Percentiles rank a stretch among this genome's conserved stretches.
phyloP scores from a whole-genome alignment of 2,329 filamentous ascomycete species.

The Chrysoporthe austroafricana region DNA sequence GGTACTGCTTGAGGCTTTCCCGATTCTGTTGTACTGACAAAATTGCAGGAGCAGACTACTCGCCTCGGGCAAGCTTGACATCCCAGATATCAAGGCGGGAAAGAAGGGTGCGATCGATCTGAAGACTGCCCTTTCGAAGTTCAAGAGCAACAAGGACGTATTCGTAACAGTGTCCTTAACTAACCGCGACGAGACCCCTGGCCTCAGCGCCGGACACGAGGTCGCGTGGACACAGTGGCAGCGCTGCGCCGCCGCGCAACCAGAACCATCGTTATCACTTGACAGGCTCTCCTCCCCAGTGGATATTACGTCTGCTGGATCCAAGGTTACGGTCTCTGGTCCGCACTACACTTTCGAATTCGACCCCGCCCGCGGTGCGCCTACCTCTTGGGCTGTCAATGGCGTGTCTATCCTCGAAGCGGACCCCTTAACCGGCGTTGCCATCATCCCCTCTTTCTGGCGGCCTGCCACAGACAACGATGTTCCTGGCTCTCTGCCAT shows the following conservation, averaged over 20 bases:
- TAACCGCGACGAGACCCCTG: slow-evolving; percentile 48
- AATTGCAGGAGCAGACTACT: slow-evolving; percentile 33
- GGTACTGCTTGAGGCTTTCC: neutral
- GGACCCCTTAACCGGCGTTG: slow-evolving; percentile 41
- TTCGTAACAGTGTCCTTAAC: slow-evolving; percentile 52
- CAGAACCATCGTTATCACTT: slow-evolving; percentile 23
- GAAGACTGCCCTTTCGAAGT: slow-evolving; percentile 35
- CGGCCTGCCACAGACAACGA: slow-evolving; percentile 71
- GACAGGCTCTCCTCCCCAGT: slow-evolving; percentile 32
- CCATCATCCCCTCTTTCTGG: slow-evolving; percentile 58
- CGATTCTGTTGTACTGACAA: slow-evolving; percentile 27
- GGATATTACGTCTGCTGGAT: slow-evolving; percentile 32
- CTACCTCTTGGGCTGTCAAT: slow-evolving; percentile 47
- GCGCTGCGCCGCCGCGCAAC: slow-evolving; percentile 36
- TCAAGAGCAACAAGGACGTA: slow-evolving; percentile 42
- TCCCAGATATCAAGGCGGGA: slow-evolving; percentile 48
- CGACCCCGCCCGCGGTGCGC: slow-evolving; percentile 47
- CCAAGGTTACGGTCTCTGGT: slow-evolving; percentile 37
- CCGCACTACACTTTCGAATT: slow-evolving; percentile 47
- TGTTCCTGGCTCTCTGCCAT: slow-evolving; percentile 53
- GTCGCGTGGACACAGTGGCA: slow-evolving; percentile 58
- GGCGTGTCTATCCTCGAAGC: slow-evolving; percentile 41
- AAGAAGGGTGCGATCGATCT: slow-evolving; percentile 40
- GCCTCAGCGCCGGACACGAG: slow-evolving; percentile 58
- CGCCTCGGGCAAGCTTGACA: slow-evolving; percentile 41